Evolutionary conservation across 495 filamentous ascomycete species (phyloP).

Genomic region (Penicillium parvum): DNA sequence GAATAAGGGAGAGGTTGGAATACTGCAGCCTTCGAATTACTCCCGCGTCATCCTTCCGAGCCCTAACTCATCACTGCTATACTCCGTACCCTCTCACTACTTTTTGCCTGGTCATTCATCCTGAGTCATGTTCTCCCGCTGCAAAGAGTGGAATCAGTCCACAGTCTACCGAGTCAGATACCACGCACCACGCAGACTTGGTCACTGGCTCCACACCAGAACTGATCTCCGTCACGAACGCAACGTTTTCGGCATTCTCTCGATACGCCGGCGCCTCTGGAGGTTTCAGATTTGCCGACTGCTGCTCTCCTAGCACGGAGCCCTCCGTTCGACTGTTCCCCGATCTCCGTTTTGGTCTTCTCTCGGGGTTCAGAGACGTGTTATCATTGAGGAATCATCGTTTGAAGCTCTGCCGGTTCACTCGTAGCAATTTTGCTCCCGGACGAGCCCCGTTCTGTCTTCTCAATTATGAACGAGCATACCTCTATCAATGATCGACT

Average conservation of each 20-base stretch:
- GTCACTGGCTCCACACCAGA: slow-evolving; percentile 17
- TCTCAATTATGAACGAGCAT: too few relatives aligned
- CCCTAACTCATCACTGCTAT: neutral
- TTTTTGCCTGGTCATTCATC: slow-evolving; percentile 1
- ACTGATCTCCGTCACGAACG: slow-evolving; percentile 20
- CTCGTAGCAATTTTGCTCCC: neutral
- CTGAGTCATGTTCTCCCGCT: slow-evolving; percentile 6
- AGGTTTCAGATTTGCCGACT: slow-evolving; percentile 22
- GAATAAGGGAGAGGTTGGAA: neutral
- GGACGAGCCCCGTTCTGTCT: too few relatives aligned
- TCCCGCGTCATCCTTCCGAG: neutral
- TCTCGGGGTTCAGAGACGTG: neutral
- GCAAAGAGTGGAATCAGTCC: too few relatives aligned
- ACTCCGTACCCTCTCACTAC: neutral
- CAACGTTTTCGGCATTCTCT: slow-evolving; percentile 23
- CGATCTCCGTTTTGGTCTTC: neutral
- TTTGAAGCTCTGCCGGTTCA: too few relatives aligned
- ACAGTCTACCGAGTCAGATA: too few relatives aligned
- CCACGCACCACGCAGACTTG: slow-evolving; percentile 5
- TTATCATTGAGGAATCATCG: too few relatives aligned
- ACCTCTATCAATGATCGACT: neutral
- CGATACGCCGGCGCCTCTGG: slow-evolving; percentile 1
- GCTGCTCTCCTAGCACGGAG: too few relatives aligned
- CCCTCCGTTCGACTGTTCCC: neutral
- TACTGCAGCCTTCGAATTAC: neutral